Conservation (phyloP, 2,329 filamentous ascomycete genomes). For the Metarhizium album region DNA sequence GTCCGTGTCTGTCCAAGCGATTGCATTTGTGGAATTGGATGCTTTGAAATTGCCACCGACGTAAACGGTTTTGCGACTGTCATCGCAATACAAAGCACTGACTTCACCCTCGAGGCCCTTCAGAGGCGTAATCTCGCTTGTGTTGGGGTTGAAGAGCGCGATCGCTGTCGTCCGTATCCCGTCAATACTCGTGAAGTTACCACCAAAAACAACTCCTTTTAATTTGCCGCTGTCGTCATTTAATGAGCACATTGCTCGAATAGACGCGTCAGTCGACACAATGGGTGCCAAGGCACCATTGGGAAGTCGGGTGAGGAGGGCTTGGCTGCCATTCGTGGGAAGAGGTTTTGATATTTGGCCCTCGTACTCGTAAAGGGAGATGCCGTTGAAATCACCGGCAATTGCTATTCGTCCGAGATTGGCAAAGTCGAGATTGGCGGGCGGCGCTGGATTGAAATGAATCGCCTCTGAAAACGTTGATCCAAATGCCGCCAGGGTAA, state of each 20-base stretch:
- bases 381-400: slow-evolving; percentile 79
- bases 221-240: slow-evolving; percentile 53
- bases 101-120: slow-evolving; percentile 77
- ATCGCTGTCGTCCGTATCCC: slow-evolving; percentile 65
- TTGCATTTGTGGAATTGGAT: slow-evolving; percentile 77
- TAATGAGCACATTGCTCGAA: slow-evolving; percentile 80
- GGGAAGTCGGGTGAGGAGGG: slow-evolving; percentile 70
- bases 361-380: slow-evolving; percentile 79
- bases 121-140: slow-evolving; percentile 59
- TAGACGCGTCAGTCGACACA: slow-evolving; percentile 69
- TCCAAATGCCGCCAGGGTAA: slow-evolving; percentile 30
- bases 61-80: slow-evolving; percentile 68
- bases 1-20: slow-evolving; percentile 60
- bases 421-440: slow-evolving; percentile 66
- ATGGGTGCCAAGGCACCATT: slow-evolving; percentile 73
- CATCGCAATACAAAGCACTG: slow-evolving; percentile 72
- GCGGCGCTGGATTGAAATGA: slow-evolving; percentile 50
- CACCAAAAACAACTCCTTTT: slow-evolving; percentile 72
- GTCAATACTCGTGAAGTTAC: slow-evolving; percentile 89
- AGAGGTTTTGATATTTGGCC: slow-evolving; percentile 63
- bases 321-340: slow-evolving; percentile 67
- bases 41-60: slow-evolving; percentile 79
- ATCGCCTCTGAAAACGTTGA: slow-evolving; percentile 36
- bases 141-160: slow-evolving; percentile 69
- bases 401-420: slow-evolving; percentile 74